Evolutionary conservation across 352 stramenopile genomes (phyloP), one percentile per base, ranked within the genome.

Genomic region (Pythium grandisporangium): DNA sequence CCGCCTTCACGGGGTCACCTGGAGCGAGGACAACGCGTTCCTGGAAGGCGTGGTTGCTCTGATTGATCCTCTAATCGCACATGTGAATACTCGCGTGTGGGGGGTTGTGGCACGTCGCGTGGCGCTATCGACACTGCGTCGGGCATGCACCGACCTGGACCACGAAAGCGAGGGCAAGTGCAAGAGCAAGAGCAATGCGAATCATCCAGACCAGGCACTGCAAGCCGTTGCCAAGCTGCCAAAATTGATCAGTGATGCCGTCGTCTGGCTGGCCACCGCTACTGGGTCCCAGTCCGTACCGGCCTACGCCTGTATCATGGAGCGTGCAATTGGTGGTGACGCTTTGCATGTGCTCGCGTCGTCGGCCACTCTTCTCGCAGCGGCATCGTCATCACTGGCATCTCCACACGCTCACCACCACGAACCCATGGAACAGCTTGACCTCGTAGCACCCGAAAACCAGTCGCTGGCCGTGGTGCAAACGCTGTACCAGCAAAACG

Each of bases 21-120:
- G 74, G 74, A 35, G 32, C 12, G 83, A 81, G 34, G 74, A 86
- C 30, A 32, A 69, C 16, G 71, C 85, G 5, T 74, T 87, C 20
- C 29, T 91, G 3, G 22, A 44, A 1, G 56, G 46, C 3, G 34
- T 84, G 13, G 11, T 81, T 8, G 64, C 66, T 4, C 35, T 53
- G 16, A 42, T 84, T 16, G 68, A 84, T 24, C 49, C 57, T 10
- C 29, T 84, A 1, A 61, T 84, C n/a, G 8, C 17, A 2, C 41
- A 57, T 13, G 53, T 80, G 25, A 84, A 84, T 37, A 3, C 52
- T 2, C 63, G 71, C 1, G 51, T 84, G 0, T 51, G 70, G 38
- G 69, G 66, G 4, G 74, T 84, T 13, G 61, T 73, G 0, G 41
- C 53, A 0, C 53, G 74, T 17, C 59, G 64, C 32, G 39, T 59